Evolutionary conservation across 495 filamentous ascomycete genomes (phyloP).

Genomic region (Aspergillus ellipticus): DNA sequence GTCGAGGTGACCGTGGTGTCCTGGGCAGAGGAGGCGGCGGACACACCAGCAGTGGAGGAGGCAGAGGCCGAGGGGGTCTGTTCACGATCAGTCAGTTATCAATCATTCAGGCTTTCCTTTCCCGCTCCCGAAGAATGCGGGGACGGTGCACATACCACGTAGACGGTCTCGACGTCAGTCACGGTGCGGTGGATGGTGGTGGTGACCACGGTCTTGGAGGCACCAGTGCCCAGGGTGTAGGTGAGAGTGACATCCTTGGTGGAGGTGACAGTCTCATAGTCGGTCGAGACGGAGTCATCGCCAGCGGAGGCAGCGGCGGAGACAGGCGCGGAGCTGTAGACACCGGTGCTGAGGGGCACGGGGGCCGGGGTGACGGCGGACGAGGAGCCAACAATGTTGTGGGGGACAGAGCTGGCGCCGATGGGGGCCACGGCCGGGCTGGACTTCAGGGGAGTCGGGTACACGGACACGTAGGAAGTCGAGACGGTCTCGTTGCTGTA

Average conservation of each 20-base stretch:
- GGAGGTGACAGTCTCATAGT: constrained; percentile 10
- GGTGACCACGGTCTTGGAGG: constrained; percentile 52
- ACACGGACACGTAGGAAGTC: constrained; percentile 18
- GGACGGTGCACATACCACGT: constrained; percentile 32
- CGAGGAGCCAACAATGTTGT: neutral
- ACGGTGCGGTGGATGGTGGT: constrained; percentile 53
- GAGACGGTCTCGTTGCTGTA: constrained; percentile 11
- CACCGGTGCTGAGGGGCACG: constrained; percentile 23
- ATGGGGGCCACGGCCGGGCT: constrained; percentile 8
- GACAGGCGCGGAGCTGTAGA: constrained; percentile 2
- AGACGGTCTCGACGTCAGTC: constrained; percentile 36
- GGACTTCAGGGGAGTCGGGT: constrained; percentile 15
- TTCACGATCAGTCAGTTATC: neutral
- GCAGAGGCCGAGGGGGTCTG: constrained; percentile 12
- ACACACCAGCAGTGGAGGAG: neutral
- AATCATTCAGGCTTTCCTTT: neutral
- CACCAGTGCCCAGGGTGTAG: constrained; percentile 57
- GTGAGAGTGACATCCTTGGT: constrained; percentile 48
- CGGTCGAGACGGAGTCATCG: constrained; percentile 2
- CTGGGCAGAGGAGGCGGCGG: neutral
- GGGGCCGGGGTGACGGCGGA: constrained; percentile 8
- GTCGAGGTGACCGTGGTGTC: constrained; percentile 20
- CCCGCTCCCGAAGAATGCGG: neutral
- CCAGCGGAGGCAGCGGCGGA: neutral
- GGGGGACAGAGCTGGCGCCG: constrained; percentile 6